These are phyloP conservation scores for Eragrostis curvula DNA, from an alignment of 176 grass and related monocot genomes.

Conservation along the genomic window DNA sequence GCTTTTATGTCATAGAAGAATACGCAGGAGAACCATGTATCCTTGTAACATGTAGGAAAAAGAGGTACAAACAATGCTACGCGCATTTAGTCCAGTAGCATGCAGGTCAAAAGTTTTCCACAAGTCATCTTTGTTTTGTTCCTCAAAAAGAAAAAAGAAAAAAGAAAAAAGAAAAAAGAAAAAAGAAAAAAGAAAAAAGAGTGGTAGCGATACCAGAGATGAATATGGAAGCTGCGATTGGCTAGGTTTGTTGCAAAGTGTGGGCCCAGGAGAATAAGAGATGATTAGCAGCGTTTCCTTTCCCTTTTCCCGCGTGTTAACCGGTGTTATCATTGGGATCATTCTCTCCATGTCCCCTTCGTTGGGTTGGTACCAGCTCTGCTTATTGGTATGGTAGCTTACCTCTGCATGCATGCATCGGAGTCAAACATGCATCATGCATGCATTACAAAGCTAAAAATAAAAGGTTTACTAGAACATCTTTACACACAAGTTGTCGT, in stretches of 20 bases:
- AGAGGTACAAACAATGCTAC: background rate
- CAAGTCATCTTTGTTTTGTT: too few relatives aligned
- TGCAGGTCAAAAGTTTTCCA: background rate
- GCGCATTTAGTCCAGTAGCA: background rate
- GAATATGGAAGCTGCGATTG: background rate
- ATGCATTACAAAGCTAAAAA: background rate
- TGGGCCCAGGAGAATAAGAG: background rate
- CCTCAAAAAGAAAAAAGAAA: too few relatives aligned
- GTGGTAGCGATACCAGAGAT: too few relatives aligned
- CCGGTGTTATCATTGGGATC: constrained; percentile 22
- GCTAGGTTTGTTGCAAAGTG: background rate
- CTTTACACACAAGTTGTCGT: background rate
- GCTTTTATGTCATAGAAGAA: background rate
- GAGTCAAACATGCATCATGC: constrained; percentile 27
- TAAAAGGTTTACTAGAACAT: background rate
- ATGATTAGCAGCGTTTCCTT: constrained; percentile 24
- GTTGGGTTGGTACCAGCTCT: constrained; percentile 33
- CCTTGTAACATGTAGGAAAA: background rate
- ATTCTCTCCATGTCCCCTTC: background rate
- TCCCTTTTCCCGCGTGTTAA: constrained; percentile 47
- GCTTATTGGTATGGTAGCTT: constrained; percentile 11
- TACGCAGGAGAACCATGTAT: background rate
- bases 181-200: too few relatives aligned
- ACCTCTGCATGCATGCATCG: background rate
- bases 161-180: too few relatives aligned